Evolutionary conservation across 179 eudicot species (phyloP), one percentile per base, ranked within the genome.

Genomic region (Drosera spatulata): DNA sequence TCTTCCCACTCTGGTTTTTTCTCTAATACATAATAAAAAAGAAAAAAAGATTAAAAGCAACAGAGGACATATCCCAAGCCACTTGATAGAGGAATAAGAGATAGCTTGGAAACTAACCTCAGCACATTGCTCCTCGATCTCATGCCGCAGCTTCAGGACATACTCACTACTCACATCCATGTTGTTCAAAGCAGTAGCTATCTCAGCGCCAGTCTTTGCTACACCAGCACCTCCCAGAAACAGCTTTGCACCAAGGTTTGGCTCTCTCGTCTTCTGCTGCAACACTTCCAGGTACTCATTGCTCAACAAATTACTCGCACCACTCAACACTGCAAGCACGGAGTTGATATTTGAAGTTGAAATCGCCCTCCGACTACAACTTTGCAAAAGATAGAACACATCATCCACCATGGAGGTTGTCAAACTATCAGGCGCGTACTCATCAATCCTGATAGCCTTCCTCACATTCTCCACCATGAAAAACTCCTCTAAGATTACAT

Each of bases 381-480:
- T 91, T 75, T 85, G 97, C 80, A 91, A 61, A 56, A 87, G 96
- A 71, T 90, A 91, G 52, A 91, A 91, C 60, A 87, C 88, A 51
- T 91, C 96, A 70, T 91, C 97, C 69, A 91, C 97, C 97, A 91
- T 85, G 39, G 97, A 91, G 3, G 96, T 85, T 10, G 97, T 91
- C 63, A 87, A 87, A 74, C 88, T 81, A 59, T 87, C 97, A 0
- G 80, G 75, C 54, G 85, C 96, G 64, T 81, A 84, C 67, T 87
- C 96, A 33, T 91, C 91, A 41, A 91, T 91, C 69, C 81, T 80
- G 55, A 91, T 87, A 50, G 97, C 97, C 80, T 91, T 91, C 71
- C 95, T 87, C 56, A 91, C 97, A 79, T 91, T 91, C 67, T 87
- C 97, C 72, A 87, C 97, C 97, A 91, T 91, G 63, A 87, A 91